Base-by-base conservation (phyloP, 208 protist species). In the Trypanosomatidae sp. region DNA sequence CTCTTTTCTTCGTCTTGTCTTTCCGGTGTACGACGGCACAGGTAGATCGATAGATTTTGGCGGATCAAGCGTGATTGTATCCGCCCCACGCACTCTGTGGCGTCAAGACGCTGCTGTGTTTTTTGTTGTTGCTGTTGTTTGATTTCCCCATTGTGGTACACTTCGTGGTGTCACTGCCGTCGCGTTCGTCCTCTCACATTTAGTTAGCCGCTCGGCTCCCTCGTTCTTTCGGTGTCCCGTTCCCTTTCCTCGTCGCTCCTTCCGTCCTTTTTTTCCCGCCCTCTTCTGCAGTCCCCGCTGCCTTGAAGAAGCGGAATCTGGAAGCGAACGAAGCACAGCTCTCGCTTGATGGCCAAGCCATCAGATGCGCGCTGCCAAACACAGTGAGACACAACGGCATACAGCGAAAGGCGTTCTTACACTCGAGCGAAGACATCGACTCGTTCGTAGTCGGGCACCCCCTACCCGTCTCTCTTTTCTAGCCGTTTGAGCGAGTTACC, bases 401-500 rank as follows among this genome's bases (percentile, higher is more conserved):
- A 17, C 13, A 49, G 46, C 12, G 25, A n/a, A 13, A 59, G 10
- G 53, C 58, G 13, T 3, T 62, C 9, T 17, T 41, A 33, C 3
- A 62, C 12, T 10, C 9, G 6, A 62, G 2, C 33, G 1, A 15
- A 41, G 17, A 39, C 13, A 12, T 62, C 30, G 33, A 25, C 58
- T 13, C 30, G 5, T 62, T n/a, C 58, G 4, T 12, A 19, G 25
- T 62, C 33, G 33, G 12, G 17, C 15, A 17, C 33, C 17, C 3
- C 17, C 33, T 62, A 12, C 33, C 30, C 33, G 55, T 66, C 36
- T 39, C 59, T 22, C 62, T 69, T 76, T 69, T 46, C 47, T 69
- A 66, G 49, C 56, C 56, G 12, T 62, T 30, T 59, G 8, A 22
- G 15, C 19, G 41, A 15, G 17, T 39, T 13, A 39, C 41, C 62